A percentile compares a stretch with the other conserved stretches of the same genome.
These are phyloP conservation scores for Termitomyces eurrhizus DNA, from an alignment of 768 basidiomycete genomes.

Conservation along the genomic window DNA sequence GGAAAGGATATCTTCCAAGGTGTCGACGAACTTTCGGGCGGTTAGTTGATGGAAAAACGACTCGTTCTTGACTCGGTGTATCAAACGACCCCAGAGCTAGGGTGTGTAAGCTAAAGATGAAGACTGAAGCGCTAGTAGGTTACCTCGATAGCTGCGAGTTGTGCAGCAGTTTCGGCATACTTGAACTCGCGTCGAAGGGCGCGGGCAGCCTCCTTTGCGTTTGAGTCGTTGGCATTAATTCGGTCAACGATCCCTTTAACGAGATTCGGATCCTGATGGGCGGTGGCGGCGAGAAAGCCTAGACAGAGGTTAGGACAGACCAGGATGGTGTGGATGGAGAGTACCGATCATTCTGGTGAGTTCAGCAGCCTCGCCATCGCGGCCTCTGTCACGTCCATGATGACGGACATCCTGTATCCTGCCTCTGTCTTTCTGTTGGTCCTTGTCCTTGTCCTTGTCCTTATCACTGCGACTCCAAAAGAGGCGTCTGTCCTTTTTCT, in stretches of 20 bases:
- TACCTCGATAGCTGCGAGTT: slow-evolving; percentile 74
- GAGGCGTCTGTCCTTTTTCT: slow-evolving; percentile 49
- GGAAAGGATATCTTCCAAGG: slow-evolving; percentile 69
- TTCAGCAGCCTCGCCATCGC: slow-evolving; percentile 14
- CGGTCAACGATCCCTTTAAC: slow-evolving; percentile 86
- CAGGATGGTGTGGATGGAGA: background rate
- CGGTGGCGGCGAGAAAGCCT: slow-evolving; percentile 75
- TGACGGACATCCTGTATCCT: slow-evolving; percentile 3
- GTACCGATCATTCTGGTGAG: slow-evolving; percentile 19
- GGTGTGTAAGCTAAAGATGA: background rate
- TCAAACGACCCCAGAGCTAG: slow-evolving; percentile 88
- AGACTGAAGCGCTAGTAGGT: slow-evolving; percentile 19
- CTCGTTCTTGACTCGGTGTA: slow-evolving; percentile 67
- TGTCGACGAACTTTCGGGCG: slow-evolving; percentile 75
- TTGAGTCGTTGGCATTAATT: slow-evolving; percentile 64
- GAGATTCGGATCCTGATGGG: slow-evolving; percentile 78
- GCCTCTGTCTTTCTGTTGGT: slow-evolving; percentile 4
- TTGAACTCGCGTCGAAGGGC: slow-evolving; percentile 87
- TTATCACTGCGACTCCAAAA: slow-evolving; percentile 46
- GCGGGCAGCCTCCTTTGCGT: slow-evolving; percentile 81
- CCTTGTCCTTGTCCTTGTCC: slow-evolving; percentile 24
- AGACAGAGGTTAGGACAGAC: slow-evolving; percentile 14
- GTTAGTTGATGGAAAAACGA: slow-evolving; percentile 67
- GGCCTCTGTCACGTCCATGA: slow-evolving; percentile 11
- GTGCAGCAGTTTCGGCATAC: slow-evolving; percentile 74